These are phyloP conservation scores for Neofusicoccum laricinum DNA, from an alignment of 2,329 filamentous ascomycete species.

Conservation along the genomic window DNA sequence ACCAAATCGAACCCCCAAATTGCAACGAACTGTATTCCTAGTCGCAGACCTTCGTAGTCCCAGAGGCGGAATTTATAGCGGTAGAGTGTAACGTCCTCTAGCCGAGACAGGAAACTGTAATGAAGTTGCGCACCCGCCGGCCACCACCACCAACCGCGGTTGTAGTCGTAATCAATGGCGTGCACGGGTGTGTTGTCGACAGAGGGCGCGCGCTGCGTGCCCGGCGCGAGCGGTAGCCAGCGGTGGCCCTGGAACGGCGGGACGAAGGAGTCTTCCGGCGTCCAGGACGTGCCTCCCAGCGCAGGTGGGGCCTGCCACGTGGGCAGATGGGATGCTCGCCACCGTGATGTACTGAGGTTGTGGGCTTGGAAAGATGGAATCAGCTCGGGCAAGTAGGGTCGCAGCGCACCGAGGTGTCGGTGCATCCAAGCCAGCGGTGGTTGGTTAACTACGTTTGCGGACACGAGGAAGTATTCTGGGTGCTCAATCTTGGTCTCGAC, in stretches of 20 bases:
- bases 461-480: constrained; percentile 51
- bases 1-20: constrained; percentile 52
- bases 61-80: constrained; percentile 30
- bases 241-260: constrained; percentile 46
- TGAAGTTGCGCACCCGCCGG: constrained; percentile 47
- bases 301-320: constrained; percentile 22
- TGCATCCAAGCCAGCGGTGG: constrained; percentile 55
- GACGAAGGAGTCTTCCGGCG: constrained; percentile 19
- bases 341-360: constrained; percentile 26
- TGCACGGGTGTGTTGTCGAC: constrained; percentile 47
- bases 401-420: constrained; percentile 51
- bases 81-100: constrained; percentile 20
- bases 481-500: constrained; percentile 52
- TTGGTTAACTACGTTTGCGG: constrained; percentile 58
- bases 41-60: constrained; percentile 49
- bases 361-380: constrained; percentile 19
- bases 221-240: constrained; percentile 49
- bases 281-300: constrained; percentile 23
- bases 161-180: constrained; percentile 46
- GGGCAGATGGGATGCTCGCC: constrained; percentile 43
- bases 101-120: constrained; percentile 33
- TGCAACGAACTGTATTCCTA: constrained; percentile 55
- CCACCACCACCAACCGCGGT: constrained; percentile 49
- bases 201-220: constrained; percentile 26
- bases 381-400: constrained; percentile 55